Evolutionary conservation across 805 yeast species (phyloP).

Genomic region (Candida cerambycidarum): DNA sequence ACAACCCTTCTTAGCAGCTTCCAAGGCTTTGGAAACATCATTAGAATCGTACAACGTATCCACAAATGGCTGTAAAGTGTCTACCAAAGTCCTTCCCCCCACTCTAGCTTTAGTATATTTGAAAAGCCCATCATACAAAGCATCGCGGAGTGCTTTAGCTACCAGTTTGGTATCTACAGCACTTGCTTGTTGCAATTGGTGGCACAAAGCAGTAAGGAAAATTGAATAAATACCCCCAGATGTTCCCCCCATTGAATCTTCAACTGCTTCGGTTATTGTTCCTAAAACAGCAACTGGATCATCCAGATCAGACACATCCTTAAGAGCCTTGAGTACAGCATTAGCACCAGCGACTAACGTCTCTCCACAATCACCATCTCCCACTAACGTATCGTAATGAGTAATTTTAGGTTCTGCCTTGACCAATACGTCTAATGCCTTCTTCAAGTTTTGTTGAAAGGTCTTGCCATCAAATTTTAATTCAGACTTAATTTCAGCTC

Average conservation of each 20-base stretch:
- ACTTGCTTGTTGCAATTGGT: slow-evolving; percentile 38
- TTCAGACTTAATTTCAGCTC: slow-evolving; percentile 24
- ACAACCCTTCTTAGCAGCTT: slow-evolving; percentile 75
- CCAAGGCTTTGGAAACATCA: slow-evolving; percentile 59
- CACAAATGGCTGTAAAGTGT: slow-evolving; percentile 85
- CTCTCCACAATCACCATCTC: slow-evolving; percentile 98
- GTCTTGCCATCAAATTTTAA: slow-evolving; percentile 37
- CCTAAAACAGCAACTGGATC: slow-evolving; percentile 61
- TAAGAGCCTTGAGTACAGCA: slow-evolving; percentile 59
- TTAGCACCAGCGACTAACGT: slow-evolving; percentile 82
- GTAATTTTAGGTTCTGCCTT: slow-evolving; percentile 76
- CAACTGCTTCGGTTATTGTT: slow-evolving; percentile 80
- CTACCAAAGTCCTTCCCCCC: slow-evolving; percentile 88
- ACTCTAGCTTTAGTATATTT: slow-evolving; percentile 85
- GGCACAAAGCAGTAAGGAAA: slow-evolving; percentile 72
- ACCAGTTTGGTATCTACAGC: slow-evolving; percentile 36
- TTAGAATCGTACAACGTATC: slow-evolving; percentile 51
- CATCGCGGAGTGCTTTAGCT: slow-evolving; percentile 53
- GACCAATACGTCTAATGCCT: slow-evolving; percentile 33
- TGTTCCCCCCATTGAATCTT: slow-evolving; percentile 95
- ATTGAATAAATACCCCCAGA: slow-evolving; percentile 93
- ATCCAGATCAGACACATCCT: slow-evolving; percentile 25
- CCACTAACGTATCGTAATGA: slow-evolving; percentile 81
- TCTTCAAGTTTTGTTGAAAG: slow-evolving; percentile 52
- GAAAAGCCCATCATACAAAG: slow-evolving; percentile 67